Evolutionary conservation across 768 basidiomycete genomes (phyloP).

Genomic region (Lactifluus echinatus): DNA sequence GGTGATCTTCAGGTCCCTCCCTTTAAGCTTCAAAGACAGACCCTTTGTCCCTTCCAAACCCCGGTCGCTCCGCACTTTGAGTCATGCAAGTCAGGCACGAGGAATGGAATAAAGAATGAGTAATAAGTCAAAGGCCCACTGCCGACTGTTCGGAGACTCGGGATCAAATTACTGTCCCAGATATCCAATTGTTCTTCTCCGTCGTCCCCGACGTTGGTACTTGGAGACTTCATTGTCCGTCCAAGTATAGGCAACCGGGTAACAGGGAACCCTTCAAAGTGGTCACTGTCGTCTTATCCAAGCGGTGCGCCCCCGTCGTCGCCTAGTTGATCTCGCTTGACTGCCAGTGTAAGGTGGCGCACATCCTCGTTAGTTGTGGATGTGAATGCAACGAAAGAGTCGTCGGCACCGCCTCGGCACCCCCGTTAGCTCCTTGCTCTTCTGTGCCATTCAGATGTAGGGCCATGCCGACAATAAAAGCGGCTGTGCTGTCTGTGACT

Average conservation of each 20-base stretch:
- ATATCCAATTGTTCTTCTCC: conserved; percentile 1
- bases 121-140: too few species aligned
- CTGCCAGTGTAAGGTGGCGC: not conserved
- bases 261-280: not conserved
- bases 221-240: not conserved
- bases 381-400: not conserved
- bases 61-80: not conserved
- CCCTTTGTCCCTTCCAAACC: not conserved
- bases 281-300: not conserved
- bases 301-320: not conserved
- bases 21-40: too few species aligned
- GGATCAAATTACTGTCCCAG: not conserved
- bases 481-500: not conserved
- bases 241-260: not conserved
- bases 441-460: not conserved
- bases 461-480: not conserved
- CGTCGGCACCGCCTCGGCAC: not conserved
- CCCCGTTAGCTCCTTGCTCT: not conserved
- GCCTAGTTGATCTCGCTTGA: not conserved
- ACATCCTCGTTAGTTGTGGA: conserved; percentile 1
- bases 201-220: not conserved
- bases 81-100: not conserved
- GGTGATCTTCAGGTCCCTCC: not conserved
- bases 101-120: too few species aligned
- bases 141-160: too few species aligned